Evolutionary conservation across 352 stramenopile species (phyloP).

Genomic region (Phytophthora rubi): DNA sequence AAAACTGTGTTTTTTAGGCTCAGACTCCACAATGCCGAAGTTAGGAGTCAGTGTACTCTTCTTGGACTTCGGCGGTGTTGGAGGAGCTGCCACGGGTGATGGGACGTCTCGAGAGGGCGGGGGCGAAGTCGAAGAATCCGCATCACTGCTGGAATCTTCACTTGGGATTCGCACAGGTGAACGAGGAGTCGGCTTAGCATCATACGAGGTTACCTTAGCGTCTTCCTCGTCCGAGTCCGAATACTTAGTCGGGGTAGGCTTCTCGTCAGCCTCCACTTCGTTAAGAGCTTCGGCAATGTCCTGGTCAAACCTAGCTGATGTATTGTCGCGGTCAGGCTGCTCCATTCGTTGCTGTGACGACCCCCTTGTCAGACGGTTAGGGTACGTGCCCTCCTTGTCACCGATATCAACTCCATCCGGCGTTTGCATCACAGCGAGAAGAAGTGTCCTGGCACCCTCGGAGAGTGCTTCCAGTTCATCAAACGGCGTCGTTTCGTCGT

Average conservation of each 20-base stretch:
- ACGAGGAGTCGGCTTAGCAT: slow-evolving; percentile 23
- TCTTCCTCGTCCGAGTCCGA: slow-evolving; percentile 32
- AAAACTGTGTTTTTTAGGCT: slow-evolving; percentile 79
- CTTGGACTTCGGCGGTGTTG: slow-evolving; percentile 42
- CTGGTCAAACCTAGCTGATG: slow-evolving; percentile 46
- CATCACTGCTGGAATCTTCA: slow-evolving; percentile 29
- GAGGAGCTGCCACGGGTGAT: slow-evolving; percentile 30
- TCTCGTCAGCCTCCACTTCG: slow-evolving; percentile 32
- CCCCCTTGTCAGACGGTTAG: slow-evolving; percentile 41
- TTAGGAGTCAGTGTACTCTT: slow-evolving; percentile 59
- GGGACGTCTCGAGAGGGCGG: slow-evolving; percentile 17
- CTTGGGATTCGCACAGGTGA: slow-evolving; percentile 27
- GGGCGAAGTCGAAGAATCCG: slow-evolving; percentile 16
- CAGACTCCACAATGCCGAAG: slow-evolving; percentile 71
- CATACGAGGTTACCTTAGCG: slow-evolving; percentile 23
- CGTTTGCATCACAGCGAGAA: slow-evolving; percentile 90
- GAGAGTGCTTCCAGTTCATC: slow-evolving; percentile 89
- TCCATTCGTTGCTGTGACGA: slow-evolving; percentile 37
- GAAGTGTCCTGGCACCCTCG: slow-evolving; percentile 80
- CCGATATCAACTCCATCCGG: slow-evolving; percentile 82
- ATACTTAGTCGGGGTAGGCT: slow-evolving; percentile 15
- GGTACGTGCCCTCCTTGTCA: slow-evolving; percentile 58
- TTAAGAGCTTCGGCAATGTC: slow-evolving; percentile 38
- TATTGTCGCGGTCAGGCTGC: slow-evolving; percentile 29
- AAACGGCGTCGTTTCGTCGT: slow-evolving; percentile 85